phyloP scores from a whole-genome alignment of 495 filamentous ascomycete species.

The Penicillium dipodomyicola region DNA sequence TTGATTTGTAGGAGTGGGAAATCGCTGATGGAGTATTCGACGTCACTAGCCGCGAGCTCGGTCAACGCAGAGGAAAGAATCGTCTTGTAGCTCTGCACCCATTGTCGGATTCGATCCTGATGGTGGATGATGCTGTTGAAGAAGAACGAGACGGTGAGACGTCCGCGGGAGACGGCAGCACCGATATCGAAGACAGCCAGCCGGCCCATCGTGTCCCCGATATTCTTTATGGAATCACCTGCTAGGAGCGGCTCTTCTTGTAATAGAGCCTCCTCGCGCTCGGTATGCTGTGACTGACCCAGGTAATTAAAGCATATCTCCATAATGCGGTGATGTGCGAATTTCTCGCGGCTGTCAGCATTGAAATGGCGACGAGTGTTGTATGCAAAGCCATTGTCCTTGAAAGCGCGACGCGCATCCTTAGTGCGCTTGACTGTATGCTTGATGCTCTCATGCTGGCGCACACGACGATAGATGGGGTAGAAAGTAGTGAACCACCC shows the following conservation, averaged over 20 bases:
- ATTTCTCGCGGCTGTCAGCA: not conserved
- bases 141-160: not conserved
- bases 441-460: conserved; percentile 20
- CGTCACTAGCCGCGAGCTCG: not conserved
- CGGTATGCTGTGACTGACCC: not conserved
- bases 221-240: not conserved
- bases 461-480: conserved; percentile 19
- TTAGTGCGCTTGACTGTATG: too few species aligned
- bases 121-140: not conserved
- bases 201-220: conserved; percentile 9
- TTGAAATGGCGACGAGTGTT: not conserved
- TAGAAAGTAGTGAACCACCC: conserved; percentile 50
- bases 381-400: not conserved
- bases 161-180: not conserved
- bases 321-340: conserved; percentile 1
- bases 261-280: conserved; percentile 1
- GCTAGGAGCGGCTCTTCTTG: too few species aligned
- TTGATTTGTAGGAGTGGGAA: not conserved
- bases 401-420: not conserved
- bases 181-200: conserved; percentile 6
- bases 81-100: not conserved
- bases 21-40: not conserved
- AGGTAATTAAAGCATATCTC: conserved; percentile 4
- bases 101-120: conserved; percentile 1
- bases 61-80: not conserved